Conservation (phyloP, 352 stramenopile species). For the Phytophthora fragariae region DNA sequence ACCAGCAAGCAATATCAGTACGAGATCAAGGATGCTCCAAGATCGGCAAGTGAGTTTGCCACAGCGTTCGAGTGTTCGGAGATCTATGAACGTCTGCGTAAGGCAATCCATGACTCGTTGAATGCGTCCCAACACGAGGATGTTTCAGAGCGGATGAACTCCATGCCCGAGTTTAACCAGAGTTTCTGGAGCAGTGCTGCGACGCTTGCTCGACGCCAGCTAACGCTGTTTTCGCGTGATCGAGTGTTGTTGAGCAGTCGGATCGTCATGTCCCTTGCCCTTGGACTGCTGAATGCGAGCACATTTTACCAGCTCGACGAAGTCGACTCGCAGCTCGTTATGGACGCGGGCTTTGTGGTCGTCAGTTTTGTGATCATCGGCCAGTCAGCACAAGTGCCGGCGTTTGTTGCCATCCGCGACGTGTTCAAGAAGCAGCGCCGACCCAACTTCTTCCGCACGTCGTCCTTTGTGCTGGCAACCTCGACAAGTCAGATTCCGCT, state of each 20-base stretch:
- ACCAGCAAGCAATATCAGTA: slow-evolving; percentile 22
- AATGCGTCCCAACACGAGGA: neutral
- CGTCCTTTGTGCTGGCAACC: slow-evolving; percentile 76
- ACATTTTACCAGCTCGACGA: slow-evolving; percentile 68
- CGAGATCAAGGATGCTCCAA: neutral
- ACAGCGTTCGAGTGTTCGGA: slow-evolving; percentile 47
- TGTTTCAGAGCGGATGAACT: neutral
- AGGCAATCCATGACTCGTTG: neutral
- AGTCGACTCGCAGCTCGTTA: slow-evolving; percentile 56
- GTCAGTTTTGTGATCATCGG: slow-evolving; percentile 85
- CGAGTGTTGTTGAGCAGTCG: slow-evolving; percentile 47
- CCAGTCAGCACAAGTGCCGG: slow-evolving; percentile 77
- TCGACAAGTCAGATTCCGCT: slow-evolving; percentile 59
- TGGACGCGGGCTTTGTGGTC: slow-evolving; percentile 86
- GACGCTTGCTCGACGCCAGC: slow-evolving; percentile 54
- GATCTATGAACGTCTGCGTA: neutral
- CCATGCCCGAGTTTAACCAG: neutral
- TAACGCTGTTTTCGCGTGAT: slow-evolving; percentile 68
- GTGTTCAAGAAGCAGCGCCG: slow-evolving; percentile 92
- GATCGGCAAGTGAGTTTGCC: slow-evolving; percentile 15
- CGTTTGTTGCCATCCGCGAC: slow-evolving; percentile 69
- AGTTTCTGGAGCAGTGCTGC: neutral
- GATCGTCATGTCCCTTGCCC: slow-evolving; percentile 56
- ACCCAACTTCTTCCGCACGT: slow-evolving; percentile 87
- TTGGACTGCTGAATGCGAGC: slow-evolving; percentile 63